Evolutionary conservation across 2,329 filamentous ascomycete genomes (phyloP), one percentile per base, ranked within the genome.

Genomic region (Diaporthe vexans): DNA sequence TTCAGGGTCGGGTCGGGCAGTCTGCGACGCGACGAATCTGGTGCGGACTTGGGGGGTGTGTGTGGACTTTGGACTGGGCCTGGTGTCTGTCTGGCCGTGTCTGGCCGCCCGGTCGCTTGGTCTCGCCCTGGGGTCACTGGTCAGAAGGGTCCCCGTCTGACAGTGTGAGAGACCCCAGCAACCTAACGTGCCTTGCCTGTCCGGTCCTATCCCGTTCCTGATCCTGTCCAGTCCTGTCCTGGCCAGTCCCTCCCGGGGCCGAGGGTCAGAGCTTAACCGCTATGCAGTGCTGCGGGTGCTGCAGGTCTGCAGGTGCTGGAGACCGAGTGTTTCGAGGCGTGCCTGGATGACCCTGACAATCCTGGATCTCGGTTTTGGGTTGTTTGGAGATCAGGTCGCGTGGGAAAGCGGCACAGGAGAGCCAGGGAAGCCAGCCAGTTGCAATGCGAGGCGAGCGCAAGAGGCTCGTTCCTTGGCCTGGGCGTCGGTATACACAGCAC

Each of bases 341-440:
- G 68, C 74, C 67, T 74, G 68, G 74, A 71, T 74, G 72, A 72
- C 74, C 72, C 74, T 74, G 74, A 63, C 71, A 71, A 59, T 51
- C 46, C 68, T 51, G 63, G 40, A 57, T 52, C 68, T 40, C 67
- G 73, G 58, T 69, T 56, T 57, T 65, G 71, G 69, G 33, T 37
- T 54, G 48, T 59, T 59, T 71, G 56, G 56, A 71, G 43, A 51
- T 52, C 29, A 61, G 46, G 46, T 52, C 56, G 69, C 69, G 57
- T 71, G 56, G 46, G 37, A 33, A 26, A 54, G 70, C 69, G 56
- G 69, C 69, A 52, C 57, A 69, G 61, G 61, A 43, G 40, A 56
- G 43, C 61, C 43, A 68, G 54, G 11, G 24, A 46, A 26, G 43
- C 59, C 59, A 48, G 33, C 37, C 37, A 13, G 11, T 24, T 13